phyloP scores from a whole-genome alignment of 2,329 filamentous ascomycete species.

The Hypocreales sp. region DNA sequence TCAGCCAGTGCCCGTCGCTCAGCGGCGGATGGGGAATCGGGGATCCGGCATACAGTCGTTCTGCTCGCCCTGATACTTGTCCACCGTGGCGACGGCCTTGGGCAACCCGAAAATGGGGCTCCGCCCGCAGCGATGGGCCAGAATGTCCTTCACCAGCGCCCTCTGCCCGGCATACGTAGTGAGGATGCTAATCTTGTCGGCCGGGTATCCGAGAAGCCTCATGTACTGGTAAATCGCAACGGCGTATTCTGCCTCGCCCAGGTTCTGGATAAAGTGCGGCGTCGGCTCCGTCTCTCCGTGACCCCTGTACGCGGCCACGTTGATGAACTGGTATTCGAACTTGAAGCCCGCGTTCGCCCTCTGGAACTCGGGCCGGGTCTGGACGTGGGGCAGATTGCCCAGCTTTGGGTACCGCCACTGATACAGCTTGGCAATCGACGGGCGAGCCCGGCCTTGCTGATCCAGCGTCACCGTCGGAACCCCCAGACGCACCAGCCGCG shows the following conservation, averaged over 20 bases:
- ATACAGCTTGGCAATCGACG: constrained; percentile 78
- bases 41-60: constrained; percentile 68
- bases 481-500: constrained; percentile 74
- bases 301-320: constrained; percentile 87
- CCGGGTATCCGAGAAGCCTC: constrained; percentile 86
- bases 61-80: constrained; percentile 98
- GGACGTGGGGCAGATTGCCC: constrained; percentile 62
- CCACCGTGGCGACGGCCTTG: constrained; percentile 81
- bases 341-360: constrained; percentile 81
- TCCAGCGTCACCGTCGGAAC: constrained; percentile 86
- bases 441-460: constrained; percentile 80
- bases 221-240: constrained; percentile 96
- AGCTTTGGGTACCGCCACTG: constrained; percentile 81
- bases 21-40: neutral
- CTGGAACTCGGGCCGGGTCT: constrained; percentile 54
- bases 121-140: constrained; percentile 67
- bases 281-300: constrained; percentile 77
- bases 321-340: constrained; percentile 92
- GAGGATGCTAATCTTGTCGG: constrained; percentile 69
- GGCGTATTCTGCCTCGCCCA: constrained; percentile 93
- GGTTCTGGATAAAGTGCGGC: constrained; percentile 89
- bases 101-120: constrained; percentile 81
- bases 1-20: too few species aligned
- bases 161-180: constrained; percentile 89
- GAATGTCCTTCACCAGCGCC: constrained; percentile 75